Evolutionary conservation across 2,329 filamentous ascomycete genomes (phyloP), one percentile per base, ranked within the genome.

Genomic region (Golovinomyces cichoracearum): DNA sequence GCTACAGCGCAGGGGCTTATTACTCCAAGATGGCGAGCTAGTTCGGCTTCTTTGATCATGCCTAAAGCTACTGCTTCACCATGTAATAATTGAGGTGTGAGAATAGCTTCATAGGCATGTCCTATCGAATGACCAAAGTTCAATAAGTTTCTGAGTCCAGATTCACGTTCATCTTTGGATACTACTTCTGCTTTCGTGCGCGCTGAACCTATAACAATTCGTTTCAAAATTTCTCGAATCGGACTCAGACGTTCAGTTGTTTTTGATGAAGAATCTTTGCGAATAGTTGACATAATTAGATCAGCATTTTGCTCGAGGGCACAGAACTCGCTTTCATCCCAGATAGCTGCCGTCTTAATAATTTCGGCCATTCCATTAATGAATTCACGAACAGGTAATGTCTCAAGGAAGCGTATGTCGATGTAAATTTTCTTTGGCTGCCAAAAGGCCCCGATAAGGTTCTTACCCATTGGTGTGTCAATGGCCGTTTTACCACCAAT

Each of bases 321-420:
- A 40, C 78, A 72, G 61, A 98, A 98, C 60, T 94, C 88, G 9
- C 70, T 65, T 63, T 92, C 84, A 58, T 93, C 76, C 75, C 88
- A 94, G 57, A 98, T 95, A 48, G 90, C 90, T 2, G 90, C 90
- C 3, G 90, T 98, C 73, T 94, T 94, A 62, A 94, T 73, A 26
- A 98, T 88, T 66, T 98, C 90, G 23, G 88, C 90, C 88, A 98
- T 94, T 52, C 90, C 90, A 62, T 98, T 98, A 64, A 94, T 85
- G 60, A 98, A 88, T 64, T 98, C 88, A 55, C 90, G 73, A 54
- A 80, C 78, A 0, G 88, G 86, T 19, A 98, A 69, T 0, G 85
- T 93, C 61, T 93, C 83, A 49, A 98, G 70, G 60, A 98, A 95
- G 49, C 78, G 73, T 52, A 95, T 69, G 63, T 98, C 90, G 57